These are phyloP conservation scores for Quercus lobata DNA, from an alignment of 331 rosid genomes.

Conservation along the genomic window DNA sequence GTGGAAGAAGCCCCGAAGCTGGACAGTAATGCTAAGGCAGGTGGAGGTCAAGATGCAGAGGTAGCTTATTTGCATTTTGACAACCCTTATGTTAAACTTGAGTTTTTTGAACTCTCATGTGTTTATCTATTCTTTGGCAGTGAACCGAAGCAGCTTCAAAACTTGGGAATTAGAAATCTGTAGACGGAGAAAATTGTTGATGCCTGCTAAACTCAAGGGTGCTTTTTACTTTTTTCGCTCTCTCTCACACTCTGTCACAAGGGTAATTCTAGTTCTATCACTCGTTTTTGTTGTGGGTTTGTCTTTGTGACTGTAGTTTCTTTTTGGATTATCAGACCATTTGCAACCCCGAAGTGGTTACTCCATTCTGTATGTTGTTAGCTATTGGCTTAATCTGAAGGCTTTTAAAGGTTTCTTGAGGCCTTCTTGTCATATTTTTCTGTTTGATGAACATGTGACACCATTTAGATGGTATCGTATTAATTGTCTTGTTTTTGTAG, in stretches of 20 bases:
- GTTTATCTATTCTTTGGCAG: not conserved
- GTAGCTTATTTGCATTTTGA: conserved; percentile 7
- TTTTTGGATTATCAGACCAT: not conserved
- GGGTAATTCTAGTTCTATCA: conserved; percentile 13
- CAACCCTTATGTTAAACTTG: not conserved
- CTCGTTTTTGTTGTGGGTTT: not conserved
- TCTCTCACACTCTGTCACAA: not conserved
- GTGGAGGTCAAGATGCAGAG: conserved; percentile 28
- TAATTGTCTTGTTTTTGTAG: not conserved
- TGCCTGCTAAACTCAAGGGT: conserved; percentile 8
- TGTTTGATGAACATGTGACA: not conserved
- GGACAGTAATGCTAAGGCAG: conserved; percentile 9
- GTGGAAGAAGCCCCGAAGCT: conserved; percentile 21
- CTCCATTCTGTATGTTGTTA: not conserved
- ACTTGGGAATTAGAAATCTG: not conserved
- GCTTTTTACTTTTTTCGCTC: not conserved
- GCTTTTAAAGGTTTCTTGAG: not conserved
- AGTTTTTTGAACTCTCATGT: not conserved
- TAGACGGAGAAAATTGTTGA: not conserved
- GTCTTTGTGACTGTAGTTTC: conserved; percentile 14
- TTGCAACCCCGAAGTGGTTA: not conserved
- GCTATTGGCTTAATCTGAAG: not conserved
- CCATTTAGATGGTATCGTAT: not conserved
- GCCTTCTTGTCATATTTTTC: not conserved
- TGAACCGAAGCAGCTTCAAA: conserved; percentile 2